phyloP scores from a whole-genome alignment of 2,329 filamentous ascomycete genomes.

The Alternaria triticina region DNA sequence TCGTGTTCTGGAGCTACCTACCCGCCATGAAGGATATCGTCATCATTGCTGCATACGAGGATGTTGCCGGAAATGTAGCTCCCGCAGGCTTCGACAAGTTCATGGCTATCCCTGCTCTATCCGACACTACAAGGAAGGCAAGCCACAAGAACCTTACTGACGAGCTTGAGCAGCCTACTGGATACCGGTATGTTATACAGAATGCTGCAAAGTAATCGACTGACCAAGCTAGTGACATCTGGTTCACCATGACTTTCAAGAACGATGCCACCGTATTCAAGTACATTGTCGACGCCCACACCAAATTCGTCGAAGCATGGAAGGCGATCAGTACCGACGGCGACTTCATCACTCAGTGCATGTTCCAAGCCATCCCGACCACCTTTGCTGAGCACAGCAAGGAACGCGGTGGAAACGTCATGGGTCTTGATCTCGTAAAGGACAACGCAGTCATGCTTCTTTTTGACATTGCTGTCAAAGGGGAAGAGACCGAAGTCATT shows the following conservation, averaged over 20 bases:
- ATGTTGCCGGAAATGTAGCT: slow-evolving; percentile 24
- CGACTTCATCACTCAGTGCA: slow-evolving; percentile 33
- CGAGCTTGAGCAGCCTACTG: slow-evolving; percentile 30
- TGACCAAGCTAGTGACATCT: slow-evolving; percentile 24
- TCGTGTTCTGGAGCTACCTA: slow-evolving; percentile 34
- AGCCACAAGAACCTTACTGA: slow-evolving; percentile 32
- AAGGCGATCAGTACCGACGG: slow-evolving; percentile 13
- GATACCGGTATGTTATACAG: slow-evolving; percentile 24
- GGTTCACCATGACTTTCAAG: slow-evolving; percentile 34
- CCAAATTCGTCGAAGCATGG: slow-evolving; percentile 26
- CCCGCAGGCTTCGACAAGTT: slow-evolving; percentile 28
- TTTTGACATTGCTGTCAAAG: slow-evolving; percentile 25
- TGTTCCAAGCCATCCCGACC: slow-evolving; percentile 30
- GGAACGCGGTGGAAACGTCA: slow-evolving; percentile 33
- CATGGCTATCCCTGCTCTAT: slow-evolving; percentile 22
- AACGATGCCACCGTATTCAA: slow-evolving; percentile 24
- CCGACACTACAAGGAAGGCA: slow-evolving; percentile 25
- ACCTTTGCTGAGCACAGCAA: slow-evolving; percentile 23
- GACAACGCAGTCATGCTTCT: slow-evolving; percentile 31
- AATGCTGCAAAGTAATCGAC: background rate
- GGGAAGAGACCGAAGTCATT: slow-evolving; percentile 16
- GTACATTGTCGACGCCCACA: slow-evolving; percentile 28
- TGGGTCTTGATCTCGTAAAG: slow-evolving; percentile 27
- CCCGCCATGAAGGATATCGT: slow-evolving; percentile 20
- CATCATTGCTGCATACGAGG: slow-evolving; percentile 29